Base-by-base conservation (phyloP, 75 land plant species). In the Picea glauca region DNA sequence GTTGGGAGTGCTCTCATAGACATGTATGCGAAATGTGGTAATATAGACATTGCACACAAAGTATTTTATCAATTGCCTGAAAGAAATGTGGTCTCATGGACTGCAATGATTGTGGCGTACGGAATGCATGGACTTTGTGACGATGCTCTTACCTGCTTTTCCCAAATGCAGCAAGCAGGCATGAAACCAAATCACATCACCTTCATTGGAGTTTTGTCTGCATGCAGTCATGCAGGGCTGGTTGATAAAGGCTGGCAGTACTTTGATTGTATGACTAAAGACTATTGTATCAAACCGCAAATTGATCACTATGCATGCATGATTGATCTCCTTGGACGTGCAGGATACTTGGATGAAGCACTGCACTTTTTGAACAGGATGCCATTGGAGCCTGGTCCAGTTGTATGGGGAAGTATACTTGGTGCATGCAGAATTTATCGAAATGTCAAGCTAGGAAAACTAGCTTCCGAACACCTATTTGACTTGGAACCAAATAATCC, bases 51-150 rank as follows among this genome's bases (percentile, higher is more conserved):
- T n/a, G 91, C 89, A 1, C 81, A 58, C 7, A 54, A 75, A 23
- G 5, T 87, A 72, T 90, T 90, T 74, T 86, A 87, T 74, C 59
- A 58, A 77, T 82, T 90, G 91, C 84, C 83, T 14, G 77, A 79
- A 58, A 85, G 65, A 65, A 90, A 82, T 78, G 81, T 84, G 54
- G 88, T 84, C 8, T 82, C 91, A 74, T 89, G 88, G 88, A 89
- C 83, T 75, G 58, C 81, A 0, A 78, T 89, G 84, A 86, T 86
- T 65, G 46, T 17, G 15, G 93, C 89, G 9, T 84, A 84, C 70
- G 61, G 77, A 38, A 78, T 77, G 62, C 43, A 33, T 26, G 77
- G 88, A 5, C 78, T 76, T 57, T 84, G 81, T 3, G 85, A 82
- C 4, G 60, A 78, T 14, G 89, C 61, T 50, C 74, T 89, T 78